A percentile compares a stretch with the other conserved stretches of the same genome.
phyloP scores from a whole-genome alignment of 179 eudicot genomes.

The Silene noctiflora region DNA sequence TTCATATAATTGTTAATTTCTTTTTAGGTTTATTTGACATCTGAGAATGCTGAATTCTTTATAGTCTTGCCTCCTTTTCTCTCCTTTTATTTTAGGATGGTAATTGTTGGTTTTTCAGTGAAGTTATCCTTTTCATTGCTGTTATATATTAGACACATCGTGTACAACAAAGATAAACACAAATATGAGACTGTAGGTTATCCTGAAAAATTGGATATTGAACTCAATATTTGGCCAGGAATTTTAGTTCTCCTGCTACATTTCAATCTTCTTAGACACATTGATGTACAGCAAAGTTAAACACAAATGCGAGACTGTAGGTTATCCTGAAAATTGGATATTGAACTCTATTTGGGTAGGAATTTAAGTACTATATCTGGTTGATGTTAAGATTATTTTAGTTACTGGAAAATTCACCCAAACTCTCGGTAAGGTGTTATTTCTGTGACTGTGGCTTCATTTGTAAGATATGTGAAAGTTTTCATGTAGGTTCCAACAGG shows the following conservation, averaged over 20 bases:
- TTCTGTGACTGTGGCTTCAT: neutral
- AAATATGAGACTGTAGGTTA: neutral
- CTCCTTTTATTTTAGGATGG: neutral
- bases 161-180: neutral
- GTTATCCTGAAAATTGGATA: slow-evolving; percentile 1
- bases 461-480: slow-evolving; percentile 6
- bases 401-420: no score
- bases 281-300: neutral
- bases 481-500: slow-evolving; percentile 84
- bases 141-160: no score
- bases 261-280: no score
- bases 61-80: neutral
- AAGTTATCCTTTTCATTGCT: no score
- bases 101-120: neutral
- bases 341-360: neutral
- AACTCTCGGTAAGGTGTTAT: neutral
- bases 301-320: neutral
- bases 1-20: no score
- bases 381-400: no score
- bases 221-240: slow-evolving; percentile 2
- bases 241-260: no score
- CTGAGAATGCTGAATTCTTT: neutral
- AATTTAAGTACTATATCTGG: neutral
- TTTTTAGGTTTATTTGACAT: neutral
- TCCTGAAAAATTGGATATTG: neutral